Base-by-base conservation (phyloP, 1,139 yeast species). In the Debaryomycetaceae sp. region DNA sequence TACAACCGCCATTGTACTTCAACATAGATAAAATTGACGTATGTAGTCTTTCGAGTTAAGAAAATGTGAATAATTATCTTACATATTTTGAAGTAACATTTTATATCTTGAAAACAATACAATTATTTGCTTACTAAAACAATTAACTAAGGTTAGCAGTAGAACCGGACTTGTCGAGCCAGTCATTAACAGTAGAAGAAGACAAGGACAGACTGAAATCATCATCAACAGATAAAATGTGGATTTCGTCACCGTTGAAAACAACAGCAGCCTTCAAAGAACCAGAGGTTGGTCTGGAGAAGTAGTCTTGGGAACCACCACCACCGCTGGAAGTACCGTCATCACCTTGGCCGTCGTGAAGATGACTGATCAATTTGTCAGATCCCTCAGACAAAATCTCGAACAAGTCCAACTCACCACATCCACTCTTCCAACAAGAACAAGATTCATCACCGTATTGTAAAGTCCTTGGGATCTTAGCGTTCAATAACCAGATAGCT, bases 231-330 rank as follows among this genome's bases (percentile, higher is more conserved):
- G 73, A 68, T 48, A 81, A 77, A 56, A 87, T 67, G 55, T 78
- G 75, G 50, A 87, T 71, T 39, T 72, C 65, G 36, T 70, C 55
- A 52, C 80, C 75, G 34, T 63, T 52, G 67, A 92, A 91, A 53
- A 91, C 70, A 47, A 80, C 96, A 49, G 96, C 98, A 53, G 95
- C 97, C 72, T 86, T 88, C 75, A 91, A 71, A 39, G 95, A 73
- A 16, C 81, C 76, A 47, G 70, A 59, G 37, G 84, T 77, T 56
- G 98, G 98, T 76, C 98, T 87, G 18, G 65, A 58, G 61, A 92
- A 87, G 77, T 82, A 89, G 67, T 89, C 95, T 52, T 81, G 73
- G 46, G 96, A 75, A 58, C 96, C 96, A 58, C 95, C 96, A 60
- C 83, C 84, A 40, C 49, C 52, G 41, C 56, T 51, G 35, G 67